Evolutionary conservation across 2,329 filamentous ascomycete species (phyloP).

Genomic region (Allantophomopsis cytisporea): DNA sequence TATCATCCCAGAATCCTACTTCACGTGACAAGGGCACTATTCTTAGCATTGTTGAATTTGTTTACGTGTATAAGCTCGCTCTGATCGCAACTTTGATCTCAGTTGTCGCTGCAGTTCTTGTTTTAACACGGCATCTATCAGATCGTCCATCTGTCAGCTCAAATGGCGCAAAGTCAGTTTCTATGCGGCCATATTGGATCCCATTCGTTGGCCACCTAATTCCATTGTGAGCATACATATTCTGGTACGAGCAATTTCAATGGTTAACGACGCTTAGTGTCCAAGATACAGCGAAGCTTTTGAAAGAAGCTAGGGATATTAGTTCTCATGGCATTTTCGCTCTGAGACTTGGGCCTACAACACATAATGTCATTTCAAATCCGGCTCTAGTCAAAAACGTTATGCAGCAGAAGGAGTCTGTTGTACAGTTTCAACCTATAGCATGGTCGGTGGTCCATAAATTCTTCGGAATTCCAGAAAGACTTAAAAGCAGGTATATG

Average conservation of each 20-base stretch:
- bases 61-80: no score
- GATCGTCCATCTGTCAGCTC: conserved; percentile 1
- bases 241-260: no score
- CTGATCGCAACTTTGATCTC: no score
- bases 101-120: not conserved
- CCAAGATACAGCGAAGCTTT: no score
- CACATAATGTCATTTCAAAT: conserved; percentile 14
- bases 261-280: no score
- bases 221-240: conserved; percentile 21
- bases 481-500: conserved; percentile 9
- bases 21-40: no score
- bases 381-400: conserved; percentile 11
- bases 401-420: conserved; percentile 12
- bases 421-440: conserved; percentile 8
- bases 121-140: not conserved
- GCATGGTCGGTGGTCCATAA: conserved; percentile 8
- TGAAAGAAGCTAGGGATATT: conserved; percentile 5
- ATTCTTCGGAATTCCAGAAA: conserved; percentile 15
- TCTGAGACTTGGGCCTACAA: conserved; percentile 11
- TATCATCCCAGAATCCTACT: no score
- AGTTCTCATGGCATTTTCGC: conserved; percentile 15
- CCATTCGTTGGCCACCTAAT: conserved; percentile 40
- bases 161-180: not conserved
- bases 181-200: conserved; percentile 35
- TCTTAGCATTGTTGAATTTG: no score